A percentile compares a stretch with the other conserved stretches of the same genome.
Evolutionary conservation across 1,284 basidiomycete genomes (phyloP).

Genomic region (Farysia itapuensis): DNA sequence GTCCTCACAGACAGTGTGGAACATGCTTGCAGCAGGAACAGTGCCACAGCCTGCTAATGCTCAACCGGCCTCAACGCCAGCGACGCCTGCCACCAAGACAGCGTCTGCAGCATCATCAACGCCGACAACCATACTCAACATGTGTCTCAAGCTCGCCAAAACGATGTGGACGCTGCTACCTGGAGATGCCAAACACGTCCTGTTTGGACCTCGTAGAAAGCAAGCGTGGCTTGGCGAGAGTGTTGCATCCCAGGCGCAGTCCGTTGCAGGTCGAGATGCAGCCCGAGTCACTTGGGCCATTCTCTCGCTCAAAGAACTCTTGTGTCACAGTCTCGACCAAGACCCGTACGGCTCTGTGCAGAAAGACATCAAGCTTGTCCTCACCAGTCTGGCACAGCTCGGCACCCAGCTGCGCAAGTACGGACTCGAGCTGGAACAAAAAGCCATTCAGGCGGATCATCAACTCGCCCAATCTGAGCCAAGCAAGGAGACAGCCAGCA

Average conservation of each 20-base stretch:
- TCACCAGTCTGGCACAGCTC: slow-evolving; percentile 11
- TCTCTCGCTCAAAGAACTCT: slow-evolving; percentile 16
- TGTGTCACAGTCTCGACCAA: slow-evolving; percentile 39
- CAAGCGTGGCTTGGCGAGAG: slow-evolving; percentile 11
- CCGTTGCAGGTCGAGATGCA: slow-evolving; percentile 11
- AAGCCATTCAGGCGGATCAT: slow-evolving; percentile 6
- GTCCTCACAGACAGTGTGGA: slow-evolving; percentile 17
- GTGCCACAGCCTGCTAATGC: slow-evolving; percentile 5
- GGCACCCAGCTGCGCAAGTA: slow-evolving; percentile 8
- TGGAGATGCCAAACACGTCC: slow-evolving; percentile 39
- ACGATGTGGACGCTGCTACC: slow-evolving; percentile 19
- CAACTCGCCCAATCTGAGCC: slow-evolving; percentile 6
- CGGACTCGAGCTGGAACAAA: slow-evolving; percentile 18
- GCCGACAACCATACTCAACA: background rate
- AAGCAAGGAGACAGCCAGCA: background rate
- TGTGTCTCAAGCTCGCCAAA: background rate
- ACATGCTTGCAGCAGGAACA: slow-evolving; percentile 23
- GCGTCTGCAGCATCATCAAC: background rate
- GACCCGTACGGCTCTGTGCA: slow-evolving; percentile 44
- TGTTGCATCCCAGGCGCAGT: slow-evolving; percentile 3
- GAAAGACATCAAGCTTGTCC: slow-evolving; percentile 26
- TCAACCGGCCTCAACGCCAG: too few relatives aligned
- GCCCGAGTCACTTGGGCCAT: slow-evolving; percentile 11
- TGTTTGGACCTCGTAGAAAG: slow-evolving; percentile 27
- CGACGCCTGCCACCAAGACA: background rate